Base-by-base conservation (phyloP, 2,329 filamentous ascomycete genomes). In the Hyphodiscus sp. region DNA sequence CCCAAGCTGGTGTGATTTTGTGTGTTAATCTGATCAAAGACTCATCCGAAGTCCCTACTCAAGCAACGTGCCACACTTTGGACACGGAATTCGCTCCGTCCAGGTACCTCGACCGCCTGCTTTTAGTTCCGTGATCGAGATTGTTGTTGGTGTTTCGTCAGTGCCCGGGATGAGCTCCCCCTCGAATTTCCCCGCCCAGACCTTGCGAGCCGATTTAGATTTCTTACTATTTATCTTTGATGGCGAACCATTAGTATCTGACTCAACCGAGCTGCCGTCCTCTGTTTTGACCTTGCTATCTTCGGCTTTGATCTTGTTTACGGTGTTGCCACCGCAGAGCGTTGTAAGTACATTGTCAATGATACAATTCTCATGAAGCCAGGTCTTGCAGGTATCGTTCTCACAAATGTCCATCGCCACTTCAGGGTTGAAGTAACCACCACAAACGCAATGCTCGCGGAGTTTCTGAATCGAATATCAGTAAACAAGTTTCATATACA, bases 321-420 rank as follows among this genome's bases (percentile, higher is more conserved):
- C 50, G 9, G 23, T 10, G 11, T 20, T 5, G 44, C 44, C 2
- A 18, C 60, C 47, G 47, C 65, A 65, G 5, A 56, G 61, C 49
- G 62, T 68, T 15, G 44, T 52, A 16, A 69, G 58, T 20, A 65
- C 58, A 18, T 64, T 63, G 1, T 70, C 63, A n/a, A 67, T 47
- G 29, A 73, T 52, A 55, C 70, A 72, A 29, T 64, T 58, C 38
- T 67, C 59, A 50, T 73, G 71, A 38, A 71, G 64, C 65, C 70
- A 69, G 15, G 65, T 59, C 29, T 63, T 59, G 54, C 71, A 73
- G 1, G 45, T 20, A 8, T 55, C 20, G 29, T 68, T 69, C 16
- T 63, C 63, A 58, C 71, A 73, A 38, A 68, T 65, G 18, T 65
- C 65, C 63, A 71, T 67, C 1, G 61, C 57, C 9, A 59, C 55